Conservation (phyloP, 192 early-diverging fungal genomes). For the Entophlyctis helioformis region DNA sequence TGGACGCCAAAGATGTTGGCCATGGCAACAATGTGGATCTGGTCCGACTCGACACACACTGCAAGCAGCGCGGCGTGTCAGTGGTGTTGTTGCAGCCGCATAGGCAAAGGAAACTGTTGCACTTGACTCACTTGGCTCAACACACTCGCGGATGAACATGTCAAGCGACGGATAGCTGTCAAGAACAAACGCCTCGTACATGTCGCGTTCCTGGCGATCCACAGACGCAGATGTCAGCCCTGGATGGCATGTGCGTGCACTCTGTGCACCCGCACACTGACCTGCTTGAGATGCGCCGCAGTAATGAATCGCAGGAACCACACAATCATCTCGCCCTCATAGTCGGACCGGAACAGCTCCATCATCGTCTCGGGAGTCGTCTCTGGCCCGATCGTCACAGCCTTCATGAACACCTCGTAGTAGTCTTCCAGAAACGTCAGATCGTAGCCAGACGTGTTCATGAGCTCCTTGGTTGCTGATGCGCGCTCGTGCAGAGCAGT, state of each 20-base stretch:
- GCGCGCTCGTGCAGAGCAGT: slow-evolving; percentile 2
- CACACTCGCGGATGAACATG: slow-evolving; percentile 26
- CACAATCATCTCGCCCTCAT: slow-evolving; percentile 35
- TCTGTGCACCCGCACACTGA: too few relatives aligned
- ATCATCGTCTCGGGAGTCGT: slow-evolving; percentile 8
- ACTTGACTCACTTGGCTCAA: slow-evolving; percentile 28
- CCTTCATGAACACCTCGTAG: slow-evolving; percentile 25
- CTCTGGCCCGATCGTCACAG: slow-evolving; percentile 5
- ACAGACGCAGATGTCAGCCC: too few relatives aligned
- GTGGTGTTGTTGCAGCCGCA: neutral
- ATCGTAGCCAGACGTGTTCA: slow-evolving; percentile 27
- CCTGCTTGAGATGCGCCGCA: slow-evolving; percentile 32
- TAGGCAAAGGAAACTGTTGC: neutral
- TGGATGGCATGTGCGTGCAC: too few relatives aligned
- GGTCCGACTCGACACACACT: slow-evolving; percentile 59
- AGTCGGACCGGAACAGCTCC: slow-evolving; percentile 24
- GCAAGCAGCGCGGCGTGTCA: neutral
- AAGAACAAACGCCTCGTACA: slow-evolving; percentile 44
- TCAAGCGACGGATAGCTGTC: slow-evolving; percentile 30
- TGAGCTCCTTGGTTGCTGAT: slow-evolving; percentile 5
- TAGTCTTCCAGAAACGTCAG: slow-evolving; percentile 33
- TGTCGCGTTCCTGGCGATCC: slow-evolving; percentile 24
- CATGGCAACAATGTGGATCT: slow-evolving; percentile 68
- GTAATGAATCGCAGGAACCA: slow-evolving; percentile 37
- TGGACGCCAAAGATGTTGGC: slow-evolving; percentile 51